Evolutionary conservation across 352 stramenopile genomes (phyloP).

Genomic region (Hyaloperonospora brassicae): DNA sequence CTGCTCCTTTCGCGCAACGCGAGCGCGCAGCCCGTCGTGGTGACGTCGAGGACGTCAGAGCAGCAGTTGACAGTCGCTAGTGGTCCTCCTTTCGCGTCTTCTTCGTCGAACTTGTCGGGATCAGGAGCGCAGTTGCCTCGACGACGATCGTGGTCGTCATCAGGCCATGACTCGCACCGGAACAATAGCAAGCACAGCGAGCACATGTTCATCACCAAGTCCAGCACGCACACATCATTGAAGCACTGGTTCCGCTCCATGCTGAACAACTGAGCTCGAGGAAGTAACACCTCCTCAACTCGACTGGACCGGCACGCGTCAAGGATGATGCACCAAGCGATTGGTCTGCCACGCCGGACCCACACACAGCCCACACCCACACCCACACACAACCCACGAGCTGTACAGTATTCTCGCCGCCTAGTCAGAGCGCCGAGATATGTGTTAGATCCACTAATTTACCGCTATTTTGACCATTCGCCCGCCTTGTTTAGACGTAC

Average conservation of each 20-base stretch:
- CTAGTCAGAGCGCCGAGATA: conserved; percentile 15
- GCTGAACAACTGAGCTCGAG: conserved; percentile 33
- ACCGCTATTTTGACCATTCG: conserved; percentile 32
- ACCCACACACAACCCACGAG: neutral
- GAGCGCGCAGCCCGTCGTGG: conserved; percentile 19
- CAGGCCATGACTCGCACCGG: conserved; percentile 16
- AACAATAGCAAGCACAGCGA: conserved; percentile 31
- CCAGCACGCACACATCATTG: conserved; percentile 62
- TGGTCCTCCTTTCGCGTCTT: conserved; percentile 22
- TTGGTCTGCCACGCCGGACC: conserved; percentile 4
- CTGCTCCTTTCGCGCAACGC: conserved; percentile 52
- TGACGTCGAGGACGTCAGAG: conserved; percentile 16
- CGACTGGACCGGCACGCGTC: neutral
- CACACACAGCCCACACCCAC: neutral
- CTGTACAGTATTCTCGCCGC: conserved; percentile 23
- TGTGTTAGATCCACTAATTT: conserved; percentile 33
- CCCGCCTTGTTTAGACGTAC: neutral
- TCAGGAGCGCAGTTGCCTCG: conserved; percentile 16
- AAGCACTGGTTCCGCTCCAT: conserved; percentile 64
- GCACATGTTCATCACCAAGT: conserved; percentile 54
- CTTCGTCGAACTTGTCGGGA: conserved; percentile 12
- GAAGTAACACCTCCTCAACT: too few relatives aligned
- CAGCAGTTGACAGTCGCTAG: conserved; percentile 19
- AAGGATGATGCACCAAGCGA: conserved; percentile 3
- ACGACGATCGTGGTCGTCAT: conserved; percentile 26